A percentile compares a stretch with the other conserved stretches of the same genome.
phyloP scores from a whole-genome alignment of 1,139 yeast genomes.

The Yamadazyma siamensis region DNA sequence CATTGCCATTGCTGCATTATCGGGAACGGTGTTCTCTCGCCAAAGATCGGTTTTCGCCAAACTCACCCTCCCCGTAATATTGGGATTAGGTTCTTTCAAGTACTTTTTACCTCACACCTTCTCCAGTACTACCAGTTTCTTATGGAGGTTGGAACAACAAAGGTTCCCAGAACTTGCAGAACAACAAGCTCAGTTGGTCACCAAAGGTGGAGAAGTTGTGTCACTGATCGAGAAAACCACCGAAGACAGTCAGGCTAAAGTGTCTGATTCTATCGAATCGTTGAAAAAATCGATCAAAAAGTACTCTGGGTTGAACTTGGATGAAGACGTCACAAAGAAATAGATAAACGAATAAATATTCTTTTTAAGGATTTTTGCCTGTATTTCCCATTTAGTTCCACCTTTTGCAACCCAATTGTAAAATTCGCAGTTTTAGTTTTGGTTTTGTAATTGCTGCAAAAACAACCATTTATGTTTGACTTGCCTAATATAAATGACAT shows the following conservation, averaged over 20 bases:
- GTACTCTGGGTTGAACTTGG: constrained; percentile 66
- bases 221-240: constrained; percentile 39
- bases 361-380: too few species aligned
- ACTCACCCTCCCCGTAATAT: constrained; percentile 56
- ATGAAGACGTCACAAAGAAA: constrained; percentile 59
- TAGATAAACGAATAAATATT: constrained; percentile 19
- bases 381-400: too few species aligned
- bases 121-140: constrained; percentile 55
- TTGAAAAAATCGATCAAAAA: constrained; percentile 52
- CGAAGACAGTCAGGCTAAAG: constrained; percentile 33
- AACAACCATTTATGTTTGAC: too few species aligned
- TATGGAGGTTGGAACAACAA: constrained; percentile 65
- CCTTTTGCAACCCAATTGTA: too few species aligned
- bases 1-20: constrained; percentile 66
- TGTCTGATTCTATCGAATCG: constrained; percentile 38
- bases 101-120: constrained; percentile 79
- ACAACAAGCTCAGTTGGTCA: constrained; percentile 52
- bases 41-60: constrained; percentile 61
- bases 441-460: too few species aligned
- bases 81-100: constrained; percentile 69
- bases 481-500: too few species aligned
- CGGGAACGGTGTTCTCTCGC: constrained; percentile 81
- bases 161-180: constrained; percentile 65
- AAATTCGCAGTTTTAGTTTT: constrained; percentile 6
- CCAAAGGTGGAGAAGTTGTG: constrained; percentile 45